Evolutionary conservation across 192 early-diverging fungal species (phyloP).

Genomic region (Entomortierella beljakovae): DNA sequence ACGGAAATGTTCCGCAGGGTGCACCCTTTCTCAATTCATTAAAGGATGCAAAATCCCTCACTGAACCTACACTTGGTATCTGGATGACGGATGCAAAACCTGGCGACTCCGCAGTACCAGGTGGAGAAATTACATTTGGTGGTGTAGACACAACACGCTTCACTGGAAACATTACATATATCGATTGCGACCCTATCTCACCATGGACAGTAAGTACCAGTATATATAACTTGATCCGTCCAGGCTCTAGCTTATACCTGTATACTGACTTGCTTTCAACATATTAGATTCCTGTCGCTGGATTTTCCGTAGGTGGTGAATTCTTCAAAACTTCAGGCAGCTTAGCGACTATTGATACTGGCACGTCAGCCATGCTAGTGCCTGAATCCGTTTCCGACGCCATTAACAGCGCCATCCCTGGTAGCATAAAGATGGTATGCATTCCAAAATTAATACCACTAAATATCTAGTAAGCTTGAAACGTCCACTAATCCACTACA

Average conservation of each 20-base stretch:
- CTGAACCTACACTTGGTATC: conserved; percentile 22
- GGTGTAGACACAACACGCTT: conserved; percentile 27
- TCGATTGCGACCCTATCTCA: conserved; percentile 10
- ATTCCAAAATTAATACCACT: neutral
- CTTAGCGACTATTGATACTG: conserved; percentile 65
- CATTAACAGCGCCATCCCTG: conserved; percentile 59
- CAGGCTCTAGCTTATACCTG: neutral
- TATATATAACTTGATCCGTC: neutral
- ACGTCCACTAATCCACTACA: too few species aligned
- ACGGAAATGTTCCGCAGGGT: neutral
- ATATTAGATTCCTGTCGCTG: conserved; percentile 28
- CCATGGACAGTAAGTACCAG: conserved; percentile 40
- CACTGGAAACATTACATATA: conserved; percentile 23
- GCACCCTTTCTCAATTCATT: conserved; percentile 28
- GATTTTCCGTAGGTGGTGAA: conserved; percentile 26
- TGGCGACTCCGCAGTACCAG: neutral
- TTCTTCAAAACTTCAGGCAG: neutral
- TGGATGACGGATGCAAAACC: neutral
- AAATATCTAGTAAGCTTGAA: neutral
- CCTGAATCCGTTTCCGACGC: conserved; percentile 42
- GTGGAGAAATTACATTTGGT: conserved; percentile 47
- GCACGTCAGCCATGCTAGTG: conserved; percentile 64
- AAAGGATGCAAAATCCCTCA: conserved; percentile 9
- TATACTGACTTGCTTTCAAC: neutral
- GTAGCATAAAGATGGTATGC: conserved; percentile 23